Evolutionary conservation across 331 rosid species (phyloP).

Genomic region (Rhamnella rubrinervis): DNA sequence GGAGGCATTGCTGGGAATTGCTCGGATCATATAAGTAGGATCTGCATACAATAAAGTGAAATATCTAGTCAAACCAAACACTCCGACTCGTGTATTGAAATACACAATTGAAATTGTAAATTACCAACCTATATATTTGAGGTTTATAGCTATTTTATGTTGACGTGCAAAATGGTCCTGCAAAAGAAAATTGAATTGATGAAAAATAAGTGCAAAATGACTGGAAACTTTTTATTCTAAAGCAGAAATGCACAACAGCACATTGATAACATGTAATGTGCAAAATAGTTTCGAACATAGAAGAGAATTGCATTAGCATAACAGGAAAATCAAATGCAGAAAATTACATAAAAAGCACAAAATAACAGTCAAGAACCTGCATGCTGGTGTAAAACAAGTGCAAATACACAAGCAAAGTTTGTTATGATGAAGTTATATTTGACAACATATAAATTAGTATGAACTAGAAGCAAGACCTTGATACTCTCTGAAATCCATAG

Average conservation of each 20-base stretch:
- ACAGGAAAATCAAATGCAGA: too few species aligned
- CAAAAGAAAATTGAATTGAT: constrained; percentile 14
- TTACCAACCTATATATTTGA: constrained; percentile 82
- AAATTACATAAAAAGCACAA: too few species aligned
- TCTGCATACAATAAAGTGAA: constrained; percentile 45
- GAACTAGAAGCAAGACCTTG: constrained; percentile 44
- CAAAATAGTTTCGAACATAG: too few species aligned
- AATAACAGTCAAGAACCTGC: too few species aligned
- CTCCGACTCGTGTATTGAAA: neutral
- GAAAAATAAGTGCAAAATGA: neutral
- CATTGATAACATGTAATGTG: too few species aligned
- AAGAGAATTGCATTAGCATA: too few species aligned
- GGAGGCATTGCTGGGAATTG: constrained; percentile 87
- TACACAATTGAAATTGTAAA: too few species aligned
- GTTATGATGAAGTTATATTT: too few species aligned
- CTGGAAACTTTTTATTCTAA: neutral
- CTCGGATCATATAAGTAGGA: constrained; percentile 98
- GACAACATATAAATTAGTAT: neutral
- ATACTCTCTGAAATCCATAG: constrained; percentile 88
- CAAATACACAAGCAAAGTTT: too few species aligned
- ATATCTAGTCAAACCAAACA: neutral
- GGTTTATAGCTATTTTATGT: constrained; percentile 60
- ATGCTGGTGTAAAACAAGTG: too few species aligned
- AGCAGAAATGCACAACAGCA: too few species aligned
- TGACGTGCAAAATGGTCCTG: constrained; percentile 68